Evolutionary conservation across 2,329 filamentous ascomycete genomes (phyloP).

Genomic region (Colletotrichum magnum): DNA sequence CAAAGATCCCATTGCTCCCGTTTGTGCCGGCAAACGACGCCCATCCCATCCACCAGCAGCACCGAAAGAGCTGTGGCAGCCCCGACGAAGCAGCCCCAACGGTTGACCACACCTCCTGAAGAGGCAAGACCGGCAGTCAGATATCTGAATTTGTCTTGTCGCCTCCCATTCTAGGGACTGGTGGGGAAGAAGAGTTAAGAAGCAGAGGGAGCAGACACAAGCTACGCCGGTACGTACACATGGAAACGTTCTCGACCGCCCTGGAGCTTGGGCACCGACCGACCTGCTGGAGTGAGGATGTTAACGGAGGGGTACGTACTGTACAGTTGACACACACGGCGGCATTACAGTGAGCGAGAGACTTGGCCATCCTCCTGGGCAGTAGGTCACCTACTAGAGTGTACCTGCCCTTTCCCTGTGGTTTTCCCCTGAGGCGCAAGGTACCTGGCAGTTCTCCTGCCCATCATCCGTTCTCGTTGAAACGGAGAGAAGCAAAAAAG

Average conservation of each 20-base stretch:
- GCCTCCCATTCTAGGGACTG: neutral
- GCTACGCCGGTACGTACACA: conserved; percentile 6
- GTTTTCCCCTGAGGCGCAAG: neutral
- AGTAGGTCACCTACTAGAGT: too few species aligned
- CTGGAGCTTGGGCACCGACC: conserved; percentile 4
- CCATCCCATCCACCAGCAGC: conserved; percentile 2
- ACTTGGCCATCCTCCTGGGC: too few species aligned
- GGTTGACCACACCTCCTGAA: conserved; percentile 27
- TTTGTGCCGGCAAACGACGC: conserved; percentile 22
- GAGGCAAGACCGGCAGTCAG: conserved; percentile 10
- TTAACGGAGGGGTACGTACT: conserved; percentile 10
- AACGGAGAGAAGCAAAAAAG: neutral
- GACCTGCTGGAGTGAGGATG: neutral
- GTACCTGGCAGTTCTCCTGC: neutral
- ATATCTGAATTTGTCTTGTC: conserved; percentile 3
- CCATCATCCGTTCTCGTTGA: conserved; percentile 22
- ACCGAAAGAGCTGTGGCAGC: conserved; percentile 4
- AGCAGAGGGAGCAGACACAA: neutral
- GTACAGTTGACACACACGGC: neutral
- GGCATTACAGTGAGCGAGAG: too few species aligned
- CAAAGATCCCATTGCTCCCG: conserved; percentile 6
- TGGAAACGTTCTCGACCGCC: neutral
- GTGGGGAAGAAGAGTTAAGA: neutral
- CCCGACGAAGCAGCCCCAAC: conserved; percentile 3
- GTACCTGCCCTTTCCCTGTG: too few species aligned